These are phyloP conservation scores for Venturia asperata DNA, from an alignment of 2,329 filamentous ascomycete species.

Conservation along the genomic window DNA sequence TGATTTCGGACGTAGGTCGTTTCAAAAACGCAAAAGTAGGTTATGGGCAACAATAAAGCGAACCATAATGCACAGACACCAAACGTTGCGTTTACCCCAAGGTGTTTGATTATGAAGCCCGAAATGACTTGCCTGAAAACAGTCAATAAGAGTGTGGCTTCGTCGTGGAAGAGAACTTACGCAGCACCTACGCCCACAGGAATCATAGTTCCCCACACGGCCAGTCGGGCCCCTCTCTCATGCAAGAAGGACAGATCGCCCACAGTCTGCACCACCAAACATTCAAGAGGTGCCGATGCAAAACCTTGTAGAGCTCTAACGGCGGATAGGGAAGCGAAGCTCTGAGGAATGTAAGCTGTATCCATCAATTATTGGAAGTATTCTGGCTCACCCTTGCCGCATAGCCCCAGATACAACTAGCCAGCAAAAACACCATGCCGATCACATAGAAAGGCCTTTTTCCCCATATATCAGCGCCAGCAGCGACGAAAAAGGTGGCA, in stretches of 20 bases:
- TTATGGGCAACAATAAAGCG: slow-evolving; percentile 26
- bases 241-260: slow-evolving; percentile 41
- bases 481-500: slow-evolving; percentile 45
- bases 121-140: slow-evolving; percentile 29
- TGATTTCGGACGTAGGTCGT: slow-evolving; percentile 25
- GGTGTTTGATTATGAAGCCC: slow-evolving; percentile 36
- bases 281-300: slow-evolving; percentile 42
- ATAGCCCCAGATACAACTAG: slow-evolving; percentile 43
- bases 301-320: slow-evolving; percentile 44
- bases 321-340: slow-evolving; percentile 41
- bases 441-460: slow-evolving; percentile 44
- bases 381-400: slow-evolving; percentile 26
- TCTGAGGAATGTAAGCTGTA: slow-evolving; percentile 20
- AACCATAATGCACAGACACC: slow-evolving; percentile 37
- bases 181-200: slow-evolving; percentile 36
- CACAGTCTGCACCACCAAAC: slow-evolving; percentile 46
- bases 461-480: slow-evolving; percentile 46
- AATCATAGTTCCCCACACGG: slow-evolving; percentile 36
- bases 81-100: slow-evolving; percentile 37
- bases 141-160: neutral
- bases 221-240: slow-evolving; percentile 32
- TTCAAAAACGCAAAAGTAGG: slow-evolving; percentile 29
- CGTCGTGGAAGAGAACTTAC: neutral
- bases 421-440: slow-evolving; percentile 40
- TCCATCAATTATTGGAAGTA: neutral